Evolutionary conservation across 768 basidiomycete species (phyloP).

Genomic region (Ramaria sp.): DNA sequence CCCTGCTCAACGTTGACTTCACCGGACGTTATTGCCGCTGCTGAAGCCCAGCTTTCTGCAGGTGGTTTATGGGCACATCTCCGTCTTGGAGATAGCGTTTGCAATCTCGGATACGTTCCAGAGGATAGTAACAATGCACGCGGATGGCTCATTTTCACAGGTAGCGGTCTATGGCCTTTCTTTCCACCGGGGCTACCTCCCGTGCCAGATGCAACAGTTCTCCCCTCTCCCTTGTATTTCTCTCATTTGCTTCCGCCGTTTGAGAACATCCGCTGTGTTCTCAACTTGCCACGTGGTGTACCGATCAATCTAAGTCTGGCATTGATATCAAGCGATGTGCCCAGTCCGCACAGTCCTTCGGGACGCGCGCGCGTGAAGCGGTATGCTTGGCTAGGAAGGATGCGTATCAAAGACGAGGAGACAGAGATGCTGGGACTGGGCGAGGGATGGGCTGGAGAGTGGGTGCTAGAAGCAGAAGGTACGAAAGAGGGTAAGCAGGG

Average conservation of each 20-base stretch:
- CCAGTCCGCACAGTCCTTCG: slow-evolving; percentile 48
- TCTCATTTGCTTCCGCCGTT: slow-evolving; percentile 44
- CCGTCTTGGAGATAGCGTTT: slow-evolving; percentile 69
- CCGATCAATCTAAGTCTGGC: neutral
- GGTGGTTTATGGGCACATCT: slow-evolving; percentile 65
- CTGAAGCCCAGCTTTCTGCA: slow-evolving; percentile 59
- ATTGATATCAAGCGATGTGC: neutral
- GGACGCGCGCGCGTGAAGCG: slow-evolving; percentile 52
- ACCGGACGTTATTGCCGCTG: slow-evolving; percentile 35
- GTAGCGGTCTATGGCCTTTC: slow-evolving; percentile 49
- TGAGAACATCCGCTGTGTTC: neutral
- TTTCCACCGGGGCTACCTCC: slow-evolving; percentile 40
- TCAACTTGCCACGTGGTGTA: neutral
- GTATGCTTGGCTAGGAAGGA: slow-evolving; percentile 55
- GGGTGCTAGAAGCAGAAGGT: slow-evolving; percentile 73
- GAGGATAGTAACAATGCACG: slow-evolving; percentile 17
- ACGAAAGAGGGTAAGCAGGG: slow-evolving; percentile 28
- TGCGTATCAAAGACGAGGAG: slow-evolving; percentile 28
- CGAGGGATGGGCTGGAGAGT: slow-evolving; percentile 66
- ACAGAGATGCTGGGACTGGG: slow-evolving; percentile 32
- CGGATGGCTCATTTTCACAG: slow-evolving; percentile 72
- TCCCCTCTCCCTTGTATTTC: slow-evolving; percentile 74
- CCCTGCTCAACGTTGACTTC: slow-evolving; percentile 51
- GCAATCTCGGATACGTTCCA: slow-evolving; percentile 72
- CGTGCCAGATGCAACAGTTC: slow-evolving; percentile 36